Base-by-base conservation (phyloP, 495 filamentous ascomycete species). In the Aspergillus egyptiacus region DNA sequence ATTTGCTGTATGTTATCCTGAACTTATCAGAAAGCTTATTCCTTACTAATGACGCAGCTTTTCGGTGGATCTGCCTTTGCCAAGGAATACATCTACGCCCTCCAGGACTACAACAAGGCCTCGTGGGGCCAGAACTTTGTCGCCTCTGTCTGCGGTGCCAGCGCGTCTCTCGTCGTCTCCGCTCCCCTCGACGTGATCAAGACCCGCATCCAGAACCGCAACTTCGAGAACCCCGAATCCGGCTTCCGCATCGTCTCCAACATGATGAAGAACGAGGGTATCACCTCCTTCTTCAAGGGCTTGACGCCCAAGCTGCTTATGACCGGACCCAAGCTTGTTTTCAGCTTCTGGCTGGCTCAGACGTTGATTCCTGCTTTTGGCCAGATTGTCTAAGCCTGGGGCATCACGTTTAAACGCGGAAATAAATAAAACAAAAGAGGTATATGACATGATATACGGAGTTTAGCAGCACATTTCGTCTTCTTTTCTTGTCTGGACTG, bases 271-370 rank as follows among this genome's bases (percentile, higher is more conserved):
- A 78, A 94, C 50, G 93, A 99, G 70, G 93, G 93, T 8, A 55
- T 82, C 49, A 71, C 75, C 18, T 82, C 83, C 49, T 96, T 99
- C 80, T 99, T 99, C 80, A 99, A 99, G 79, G 93, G 93, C 13
- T 68, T 99, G 46, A 87, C 87, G 35, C 93, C 93, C 42, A 99
- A 99, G 81, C 79, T 98, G 54, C 75, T 98, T 59, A 97, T 97
- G 91, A 98, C 93, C 17, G 93, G 93, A 24, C 93, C 93, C 52
- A 98, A 98, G 79, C 75, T 98, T 42, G 91, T 96, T 48, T 98
- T 98, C 79, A 96, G 90, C 56, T 99, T 99, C 81, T 99, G 93
- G 93, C 79, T 99, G 57, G 93, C 91, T 49, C 90, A 96, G 75
- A 95, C 89, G 34, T 71, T 96, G 56, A 96, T 96, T 64, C 82